These are phyloP conservation scores for Clonostachys sp. DNA, from an alignment of 2,329 filamentous ascomycete genomes.

Conservation along the genomic window DNA sequence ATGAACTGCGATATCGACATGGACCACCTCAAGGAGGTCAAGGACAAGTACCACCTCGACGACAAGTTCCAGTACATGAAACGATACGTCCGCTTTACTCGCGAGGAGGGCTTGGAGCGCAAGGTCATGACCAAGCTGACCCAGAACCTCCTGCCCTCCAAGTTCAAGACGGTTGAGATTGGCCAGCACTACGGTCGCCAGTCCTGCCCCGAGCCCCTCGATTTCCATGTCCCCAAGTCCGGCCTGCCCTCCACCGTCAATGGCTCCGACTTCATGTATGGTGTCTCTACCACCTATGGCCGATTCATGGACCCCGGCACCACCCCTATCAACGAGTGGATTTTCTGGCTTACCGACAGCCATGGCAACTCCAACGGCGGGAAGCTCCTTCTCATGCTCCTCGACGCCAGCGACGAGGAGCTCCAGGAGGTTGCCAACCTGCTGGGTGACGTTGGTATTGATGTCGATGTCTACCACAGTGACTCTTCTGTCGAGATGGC, in stretches of 20 bases:
- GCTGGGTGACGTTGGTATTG: slow-evolving; percentile 43
- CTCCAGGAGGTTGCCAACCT: slow-evolving; percentile 42
- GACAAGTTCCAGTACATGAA: slow-evolving; percentile 51
- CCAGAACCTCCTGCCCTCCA: slow-evolving; percentile 40
- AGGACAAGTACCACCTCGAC: slow-evolving; percentile 40
- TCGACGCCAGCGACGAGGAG: slow-evolving; percentile 47
- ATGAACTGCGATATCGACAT: slow-evolving; percentile 48
- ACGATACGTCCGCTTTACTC: slow-evolving; percentile 47
- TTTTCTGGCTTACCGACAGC: slow-evolving; percentile 55
- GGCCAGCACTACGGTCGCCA: slow-evolving; percentile 32
- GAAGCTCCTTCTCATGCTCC: slow-evolving; percentile 48
- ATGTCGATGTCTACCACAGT: slow-evolving; percentile 52
- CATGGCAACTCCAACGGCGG: slow-evolving; percentile 51
- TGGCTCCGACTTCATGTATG: slow-evolving; percentile 53
- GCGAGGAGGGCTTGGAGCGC: slow-evolving; percentile 39
- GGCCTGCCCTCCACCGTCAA: slow-evolving; percentile 45
- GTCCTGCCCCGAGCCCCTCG: slow-evolving; percentile 41
- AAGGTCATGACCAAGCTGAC: slow-evolving; percentile 46
- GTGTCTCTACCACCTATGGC: slow-evolving; percentile 53
- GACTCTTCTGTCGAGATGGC: slow-evolving; percentile 52
- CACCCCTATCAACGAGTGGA: slow-evolving; percentile 52
- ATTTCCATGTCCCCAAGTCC: slow-evolving; percentile 45
- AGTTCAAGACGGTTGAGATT: slow-evolving; percentile 43
- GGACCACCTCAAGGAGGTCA: slow-evolving; percentile 36
- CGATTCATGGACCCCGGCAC: slow-evolving; percentile 46